A percentile compares a stretch with the other conserved stretches of the same genome.
Evolutionary conservation across 2,329 filamentous ascomycete species (phyloP).

Genomic region (Colletotrichum abscissum): DNA sequence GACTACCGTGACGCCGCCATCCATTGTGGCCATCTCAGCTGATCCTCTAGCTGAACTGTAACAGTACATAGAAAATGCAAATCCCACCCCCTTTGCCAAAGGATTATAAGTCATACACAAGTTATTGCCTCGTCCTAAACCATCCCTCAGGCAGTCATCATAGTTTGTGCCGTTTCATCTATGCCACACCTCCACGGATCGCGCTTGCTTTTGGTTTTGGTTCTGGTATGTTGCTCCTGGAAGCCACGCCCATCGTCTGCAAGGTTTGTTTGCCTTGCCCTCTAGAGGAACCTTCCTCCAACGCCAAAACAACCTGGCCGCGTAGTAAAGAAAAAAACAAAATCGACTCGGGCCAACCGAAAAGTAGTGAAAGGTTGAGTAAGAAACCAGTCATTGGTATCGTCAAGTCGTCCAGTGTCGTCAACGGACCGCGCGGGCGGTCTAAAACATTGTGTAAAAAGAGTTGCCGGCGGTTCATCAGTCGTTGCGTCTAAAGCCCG

Average conservation of each 20-base stretch:
- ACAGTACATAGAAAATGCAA: conserved; percentile 36
- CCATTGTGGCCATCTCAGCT: conserved; percentile 21
- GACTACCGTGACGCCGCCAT: conserved; percentile 28
- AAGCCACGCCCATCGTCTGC: conserved; percentile 15
- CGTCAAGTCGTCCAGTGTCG: conserved; percentile 36
- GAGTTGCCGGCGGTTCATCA: conserved; percentile 8
- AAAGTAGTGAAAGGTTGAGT: conserved; percentile 27
- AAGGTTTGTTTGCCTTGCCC: conserved; percentile 22
- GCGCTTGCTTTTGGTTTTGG: conserved; percentile 22
- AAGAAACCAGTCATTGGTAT: conserved; percentile 36
- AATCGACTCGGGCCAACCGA: conserved; percentile 15
- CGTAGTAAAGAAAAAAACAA: conserved; percentile 16
- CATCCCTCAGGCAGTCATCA: conserved; percentile 15
- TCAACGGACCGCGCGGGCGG: conserved; percentile 26
- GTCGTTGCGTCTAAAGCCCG: conserved; percentile 13
- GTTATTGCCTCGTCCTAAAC: conserved; percentile 25
- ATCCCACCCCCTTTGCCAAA: conserved; percentile 30
- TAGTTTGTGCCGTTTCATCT: conserved; percentile 22
- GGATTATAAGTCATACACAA: conserved; percentile 37
- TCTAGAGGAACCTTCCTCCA: conserved; percentile 29
- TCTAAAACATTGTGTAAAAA: conserved; percentile 29
- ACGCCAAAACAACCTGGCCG: conserved; percentile 35
- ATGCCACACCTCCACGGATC: conserved; percentile 20
- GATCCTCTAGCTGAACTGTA: conserved; percentile 31
- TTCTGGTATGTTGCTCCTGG: conserved; percentile 24